Conservation (phyloP, 768 basidiomycete species). For the Collybiopsis luxurians region DNA sequence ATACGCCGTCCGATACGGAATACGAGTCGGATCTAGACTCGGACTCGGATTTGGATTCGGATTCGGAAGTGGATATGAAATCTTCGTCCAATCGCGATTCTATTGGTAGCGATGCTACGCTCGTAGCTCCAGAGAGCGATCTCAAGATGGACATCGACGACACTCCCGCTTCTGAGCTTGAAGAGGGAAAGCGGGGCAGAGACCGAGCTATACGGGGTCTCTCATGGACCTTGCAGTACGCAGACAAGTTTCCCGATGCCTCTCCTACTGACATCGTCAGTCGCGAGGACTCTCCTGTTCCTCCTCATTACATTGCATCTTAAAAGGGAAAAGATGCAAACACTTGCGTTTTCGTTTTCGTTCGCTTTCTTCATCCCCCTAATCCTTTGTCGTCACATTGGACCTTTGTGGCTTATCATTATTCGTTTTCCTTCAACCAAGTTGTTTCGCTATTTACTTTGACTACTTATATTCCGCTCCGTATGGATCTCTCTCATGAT, state of each 20-base stretch:
- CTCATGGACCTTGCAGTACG: constrained; percentile 7
- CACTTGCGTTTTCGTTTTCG: too few species aligned
- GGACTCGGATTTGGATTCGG: constrained; percentile 1
- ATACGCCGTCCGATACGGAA: not conserved
- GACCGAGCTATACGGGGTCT: constrained; percentile 1
- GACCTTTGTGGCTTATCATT: too few species aligned
- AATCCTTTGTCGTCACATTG: too few species aligned
- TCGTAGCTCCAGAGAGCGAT: not conserved
- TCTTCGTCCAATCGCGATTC: constrained; percentile 5
- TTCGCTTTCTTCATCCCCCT: too few species aligned
- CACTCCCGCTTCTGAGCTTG: not conserved
- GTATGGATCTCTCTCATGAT: too few species aligned
- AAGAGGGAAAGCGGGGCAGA: not conserved
- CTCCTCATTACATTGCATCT: not conserved
- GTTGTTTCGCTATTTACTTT: too few species aligned
- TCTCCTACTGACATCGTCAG: not conserved
- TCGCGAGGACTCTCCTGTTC: not conserved
- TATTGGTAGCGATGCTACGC: not conserved
- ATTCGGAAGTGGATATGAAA: constrained; percentile 13
- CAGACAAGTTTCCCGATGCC: constrained; percentile 2
- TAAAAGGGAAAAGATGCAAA: not conserved
- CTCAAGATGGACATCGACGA: not conserved
- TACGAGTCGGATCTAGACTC: not conserved
- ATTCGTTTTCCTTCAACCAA: too few species aligned
- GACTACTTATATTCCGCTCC: too few species aligned